Evolutionary conservation across 768 basidiomycete species (phyloP).

Genomic region (Suillus alpinus): DNA sequence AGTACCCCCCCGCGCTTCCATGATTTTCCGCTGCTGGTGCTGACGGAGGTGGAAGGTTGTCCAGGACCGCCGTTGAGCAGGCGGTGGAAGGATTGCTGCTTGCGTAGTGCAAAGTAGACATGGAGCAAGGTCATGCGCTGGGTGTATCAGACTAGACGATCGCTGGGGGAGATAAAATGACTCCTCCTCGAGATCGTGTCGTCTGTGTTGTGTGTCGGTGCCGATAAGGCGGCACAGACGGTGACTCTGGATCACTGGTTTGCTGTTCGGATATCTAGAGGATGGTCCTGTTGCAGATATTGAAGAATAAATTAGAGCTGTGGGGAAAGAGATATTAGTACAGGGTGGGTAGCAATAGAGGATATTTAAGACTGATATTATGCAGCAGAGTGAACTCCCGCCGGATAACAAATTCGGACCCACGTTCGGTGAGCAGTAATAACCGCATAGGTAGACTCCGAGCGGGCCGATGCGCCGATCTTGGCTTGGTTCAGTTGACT

Average conservation of each 20-base stretch:
- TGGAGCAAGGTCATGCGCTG: slow-evolving; percentile 72
- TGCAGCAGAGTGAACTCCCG: not conserved
- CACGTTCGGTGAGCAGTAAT: not conserved
- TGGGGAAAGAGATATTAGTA: not conserved
- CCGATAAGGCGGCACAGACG: not conserved
- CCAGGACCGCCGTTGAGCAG: slow-evolving; percentile 44
- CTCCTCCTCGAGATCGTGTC: slow-evolving; percentile 13
- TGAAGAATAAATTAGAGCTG: not conserved
- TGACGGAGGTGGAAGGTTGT: slow-evolving; percentile 22
- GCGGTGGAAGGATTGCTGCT: slow-evolving; percentile 75
- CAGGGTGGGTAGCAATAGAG: not conserved
- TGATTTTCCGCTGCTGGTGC: slow-evolving; percentile 54
- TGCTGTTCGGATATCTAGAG: not conserved
- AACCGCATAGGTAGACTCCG: not conserved
- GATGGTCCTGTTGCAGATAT: not conserved
- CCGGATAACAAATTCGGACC: not conserved
- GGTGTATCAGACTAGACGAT: slow-evolving; percentile 14
- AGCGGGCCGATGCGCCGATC: not conserved
- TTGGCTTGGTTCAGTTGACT: no score
- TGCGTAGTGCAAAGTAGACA: slow-evolving; percentile 66
- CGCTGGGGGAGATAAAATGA: slow-evolving; percentile 22
- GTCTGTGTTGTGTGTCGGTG: not conserved
- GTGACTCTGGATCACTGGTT: not conserved
- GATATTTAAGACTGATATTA: not conserved
- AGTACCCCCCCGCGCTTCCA: slow-evolving; percentile 51